Evolutionary conservation across 768 basidiomycete genomes (phyloP).

Genomic region (Podaxis rugospora): DNA sequence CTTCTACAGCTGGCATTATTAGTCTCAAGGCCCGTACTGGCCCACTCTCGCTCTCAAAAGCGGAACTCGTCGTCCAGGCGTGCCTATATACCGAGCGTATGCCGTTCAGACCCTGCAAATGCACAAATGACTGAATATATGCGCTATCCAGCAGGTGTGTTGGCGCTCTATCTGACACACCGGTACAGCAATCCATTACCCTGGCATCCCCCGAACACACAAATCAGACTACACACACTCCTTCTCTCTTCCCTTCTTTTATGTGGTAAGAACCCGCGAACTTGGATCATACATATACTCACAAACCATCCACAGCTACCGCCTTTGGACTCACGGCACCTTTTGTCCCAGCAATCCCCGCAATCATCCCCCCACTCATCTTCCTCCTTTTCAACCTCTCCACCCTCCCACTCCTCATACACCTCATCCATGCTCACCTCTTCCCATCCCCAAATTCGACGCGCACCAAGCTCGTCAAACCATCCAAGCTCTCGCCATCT

Average conservation of each 20-base stretch:
- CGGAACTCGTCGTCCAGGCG: background rate
- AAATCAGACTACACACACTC: background rate
- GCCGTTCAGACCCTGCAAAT: background rate
- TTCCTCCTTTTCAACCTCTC: constrained; percentile 8
- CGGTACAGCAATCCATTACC: background rate
- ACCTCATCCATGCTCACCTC: background rate
- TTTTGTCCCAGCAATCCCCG: background rate
- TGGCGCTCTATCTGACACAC: background rate
- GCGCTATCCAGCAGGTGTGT: background rate
- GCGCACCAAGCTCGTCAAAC: background rate
- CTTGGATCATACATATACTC: background rate
- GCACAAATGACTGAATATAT: background rate
- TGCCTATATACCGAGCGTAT: constrained; percentile 4
- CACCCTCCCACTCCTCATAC: background rate
- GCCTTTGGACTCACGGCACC: background rate
- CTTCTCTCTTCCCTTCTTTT: constrained; percentile 6
- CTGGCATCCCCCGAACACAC: background rate
- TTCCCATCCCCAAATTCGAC: background rate
- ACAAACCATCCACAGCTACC: background rate
- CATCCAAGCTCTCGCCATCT: background rate
- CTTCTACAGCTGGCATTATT: constrained; percentile 27
- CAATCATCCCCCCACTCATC: constrained; percentile 3
- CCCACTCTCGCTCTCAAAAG: background rate
- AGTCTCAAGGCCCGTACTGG: background rate
- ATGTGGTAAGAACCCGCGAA: background rate